These are phyloP conservation scores for Naematelia encephala DNA, from an alignment of 768 basidiomycete genomes.

Conservation along the genomic window DNA sequence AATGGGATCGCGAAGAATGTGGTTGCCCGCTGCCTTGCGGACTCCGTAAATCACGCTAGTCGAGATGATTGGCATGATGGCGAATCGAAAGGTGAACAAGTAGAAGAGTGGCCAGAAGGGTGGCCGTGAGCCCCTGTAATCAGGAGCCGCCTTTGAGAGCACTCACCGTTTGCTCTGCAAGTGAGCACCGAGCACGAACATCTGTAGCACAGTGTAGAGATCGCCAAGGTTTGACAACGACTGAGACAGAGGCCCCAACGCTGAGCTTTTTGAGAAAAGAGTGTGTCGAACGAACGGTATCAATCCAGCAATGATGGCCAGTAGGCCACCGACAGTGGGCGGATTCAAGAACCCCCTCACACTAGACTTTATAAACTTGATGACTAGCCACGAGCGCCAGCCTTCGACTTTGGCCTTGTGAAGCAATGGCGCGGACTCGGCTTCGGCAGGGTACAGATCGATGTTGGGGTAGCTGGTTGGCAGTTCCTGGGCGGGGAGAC, in stretches of 20 bases:
- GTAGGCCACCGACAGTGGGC: slow-evolving; percentile 44
- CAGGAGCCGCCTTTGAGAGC: not conserved
- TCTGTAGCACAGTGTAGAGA: slow-evolving; percentile 47
- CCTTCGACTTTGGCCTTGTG: slow-evolving; percentile 23
- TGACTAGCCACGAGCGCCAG: slow-evolving; percentile 11
- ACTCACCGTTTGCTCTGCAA: slow-evolving; percentile 36
- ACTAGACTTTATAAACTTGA: slow-evolving; percentile 8
- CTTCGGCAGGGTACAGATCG: slow-evolving; percentile 27
- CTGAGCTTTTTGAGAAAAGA: slow-evolving; percentile 37
- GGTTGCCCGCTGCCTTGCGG: slow-evolving; percentile 15
- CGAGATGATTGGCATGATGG: slow-evolving; percentile 38
- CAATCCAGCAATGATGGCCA: slow-evolving; percentile 41
- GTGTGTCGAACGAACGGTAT: slow-evolving; percentile 35
- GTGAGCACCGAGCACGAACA: slow-evolving; percentile 46
- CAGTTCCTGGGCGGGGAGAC: slow-evolving; percentile 6
- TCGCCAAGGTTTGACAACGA: slow-evolving; percentile 37
- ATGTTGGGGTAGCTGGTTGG: slow-evolving; percentile 29
- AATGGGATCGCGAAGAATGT: slow-evolving; percentile 36
- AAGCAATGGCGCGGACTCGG: slow-evolving; percentile 36
- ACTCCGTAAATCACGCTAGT: slow-evolving; percentile 32
- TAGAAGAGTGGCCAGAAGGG: slow-evolving; percentile 33
- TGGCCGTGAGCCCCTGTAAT: slow-evolving; percentile 20
- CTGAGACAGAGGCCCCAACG: slow-evolving; percentile 29
- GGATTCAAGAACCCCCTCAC: slow-evolving; percentile 41
- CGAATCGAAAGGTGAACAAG: slow-evolving; percentile 46